Conservation (phyloP, 2,329 filamentous ascomycete genomes). For the Claviceps digitariae region DNA sequence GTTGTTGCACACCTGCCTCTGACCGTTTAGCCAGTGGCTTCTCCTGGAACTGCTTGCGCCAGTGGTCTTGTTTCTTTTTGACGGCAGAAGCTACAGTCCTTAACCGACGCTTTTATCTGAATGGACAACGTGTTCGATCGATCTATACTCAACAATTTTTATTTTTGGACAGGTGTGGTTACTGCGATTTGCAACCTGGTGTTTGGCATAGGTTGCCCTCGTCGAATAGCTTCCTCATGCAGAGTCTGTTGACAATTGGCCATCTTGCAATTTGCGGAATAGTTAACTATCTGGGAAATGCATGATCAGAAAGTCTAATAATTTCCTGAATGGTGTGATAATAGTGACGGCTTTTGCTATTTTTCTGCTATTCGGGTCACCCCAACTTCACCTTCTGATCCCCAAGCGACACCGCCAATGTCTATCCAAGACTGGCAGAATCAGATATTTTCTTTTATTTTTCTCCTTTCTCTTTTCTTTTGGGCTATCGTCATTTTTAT, state of each 20-base stretch:
- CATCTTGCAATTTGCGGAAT: not conserved
- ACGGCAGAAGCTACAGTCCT: not conserved
- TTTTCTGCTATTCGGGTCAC: constrained; percentile 2
- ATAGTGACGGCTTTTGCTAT: constrained; percentile 4
- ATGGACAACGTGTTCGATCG: not conserved
- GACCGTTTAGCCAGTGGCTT: not conserved
- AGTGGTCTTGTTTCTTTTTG: not conserved
- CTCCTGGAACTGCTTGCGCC: constrained; percentile 4
- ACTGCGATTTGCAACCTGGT: not conserved
- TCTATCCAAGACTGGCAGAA: not conserved
- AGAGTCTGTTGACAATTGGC: not conserved
- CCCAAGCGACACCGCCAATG: not conserved
- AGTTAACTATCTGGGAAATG: not conserved
- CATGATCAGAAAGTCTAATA: constrained; percentile 3
- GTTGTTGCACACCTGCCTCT: constrained; percentile 2
- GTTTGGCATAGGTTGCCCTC: not conserved
- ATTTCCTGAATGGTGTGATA: constrained; percentile 5
- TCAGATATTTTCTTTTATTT: not conserved
- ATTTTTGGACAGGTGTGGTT: not conserved
- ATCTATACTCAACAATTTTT: not conserved
- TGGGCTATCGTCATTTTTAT: not conserved
- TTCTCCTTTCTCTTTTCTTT: not conserved
- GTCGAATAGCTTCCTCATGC: not conserved
- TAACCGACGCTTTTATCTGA: not conserved
- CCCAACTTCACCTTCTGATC: constrained; percentile 1